These are phyloP conservation scores for Ambrosia artemisiifolia DNA, from an alignment of 129 eudicot species.

Conservation along the genomic window DNA sequence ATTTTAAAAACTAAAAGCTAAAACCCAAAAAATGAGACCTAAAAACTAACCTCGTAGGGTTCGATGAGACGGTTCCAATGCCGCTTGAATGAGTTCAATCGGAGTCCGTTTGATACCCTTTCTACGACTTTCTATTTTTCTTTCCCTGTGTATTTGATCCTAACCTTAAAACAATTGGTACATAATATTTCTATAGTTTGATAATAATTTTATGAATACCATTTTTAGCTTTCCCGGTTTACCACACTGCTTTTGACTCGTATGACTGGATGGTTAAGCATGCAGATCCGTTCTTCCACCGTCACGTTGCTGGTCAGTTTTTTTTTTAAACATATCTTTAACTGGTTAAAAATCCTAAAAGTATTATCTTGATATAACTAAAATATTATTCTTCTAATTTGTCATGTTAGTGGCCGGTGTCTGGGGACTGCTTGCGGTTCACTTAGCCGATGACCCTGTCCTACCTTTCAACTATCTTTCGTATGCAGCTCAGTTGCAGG, in stretches of 20 bases:
- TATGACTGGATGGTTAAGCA: slow-evolving; percentile 76
- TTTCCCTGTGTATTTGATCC: too few relatives aligned
- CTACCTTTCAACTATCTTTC: slow-evolving; percentile 81
- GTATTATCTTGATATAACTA: neutral
- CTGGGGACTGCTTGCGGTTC: slow-evolving; percentile 92
- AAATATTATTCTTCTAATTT: neutral
- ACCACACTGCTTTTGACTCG: slow-evolving; percentile 95
- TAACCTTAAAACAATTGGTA: too few relatives aligned
- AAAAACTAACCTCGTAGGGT: too few relatives aligned
- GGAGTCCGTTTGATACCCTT: too few relatives aligned
- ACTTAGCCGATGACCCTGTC: slow-evolving; percentile 74
- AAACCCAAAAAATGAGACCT: too few relatives aligned
- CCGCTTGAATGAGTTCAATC: too few relatives aligned
- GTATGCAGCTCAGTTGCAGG: slow-evolving; percentile 75
- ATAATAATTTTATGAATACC: slow-evolving; percentile 7
- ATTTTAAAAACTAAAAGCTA: too few relatives aligned
- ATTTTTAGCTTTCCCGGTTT: slow-evolving; percentile 75
- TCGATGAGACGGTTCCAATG: too few relatives aligned
- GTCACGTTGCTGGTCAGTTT: slow-evolving; percentile 75
- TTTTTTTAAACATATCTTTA: slow-evolving; percentile 6
- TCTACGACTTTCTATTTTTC: too few relatives aligned
- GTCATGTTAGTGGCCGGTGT: slow-evolving; percentile 54
- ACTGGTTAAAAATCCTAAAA: neutral
- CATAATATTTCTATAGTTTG: neutral
- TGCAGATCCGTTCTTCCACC: slow-evolving; percentile 89